Evolutionary conservation across 176 grass and related monocot genomes (phyloP).

Genomic region (Triticum turgidum): DNA sequence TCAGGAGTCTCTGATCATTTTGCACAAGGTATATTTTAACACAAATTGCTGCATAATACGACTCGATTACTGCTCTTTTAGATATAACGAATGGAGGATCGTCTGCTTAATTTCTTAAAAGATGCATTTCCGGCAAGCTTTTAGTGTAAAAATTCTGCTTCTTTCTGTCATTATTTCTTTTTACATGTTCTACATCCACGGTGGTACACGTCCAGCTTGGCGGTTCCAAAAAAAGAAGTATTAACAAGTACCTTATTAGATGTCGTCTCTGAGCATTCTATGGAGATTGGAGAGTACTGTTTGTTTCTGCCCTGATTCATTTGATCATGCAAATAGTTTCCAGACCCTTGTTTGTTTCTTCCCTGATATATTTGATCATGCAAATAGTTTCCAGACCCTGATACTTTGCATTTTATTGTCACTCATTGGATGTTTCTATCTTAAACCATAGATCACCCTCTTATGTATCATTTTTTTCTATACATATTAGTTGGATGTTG

Average conservation of each 20-base stretch:
- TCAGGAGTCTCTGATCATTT: conserved; percentile 97
- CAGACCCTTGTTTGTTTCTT: neutral
- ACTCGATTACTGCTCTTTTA: neutral
- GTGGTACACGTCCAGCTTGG: neutral
- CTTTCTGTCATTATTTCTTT: neutral
- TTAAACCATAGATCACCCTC: neutral
- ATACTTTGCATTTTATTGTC: neutral
- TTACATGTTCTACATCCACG: neutral
- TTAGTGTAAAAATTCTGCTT: neutral
- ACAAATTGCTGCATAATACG: neutral
- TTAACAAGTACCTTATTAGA: conserved; percentile 11
- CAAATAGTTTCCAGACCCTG: neutral
- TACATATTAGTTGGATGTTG: neutral
- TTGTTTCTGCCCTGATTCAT: neutral
- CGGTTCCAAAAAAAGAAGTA: neutral
- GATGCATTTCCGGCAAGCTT: neutral
- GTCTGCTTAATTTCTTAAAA: neutral
- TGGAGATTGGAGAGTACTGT: neutral
- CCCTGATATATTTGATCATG: conserved; percentile 5
- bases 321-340: neutral
- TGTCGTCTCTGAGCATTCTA: neutral
- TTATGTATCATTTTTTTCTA: conserved; percentile 21
- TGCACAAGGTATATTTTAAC: conserved; percentile 68
- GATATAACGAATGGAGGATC: neutral
- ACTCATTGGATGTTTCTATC: neutral